Evolutionary conservation across 2,329 filamentous ascomycete genomes (phyloP), one percentile per base, ranked within the genome.

Genomic region (Aspergillus fischeri): DNA sequence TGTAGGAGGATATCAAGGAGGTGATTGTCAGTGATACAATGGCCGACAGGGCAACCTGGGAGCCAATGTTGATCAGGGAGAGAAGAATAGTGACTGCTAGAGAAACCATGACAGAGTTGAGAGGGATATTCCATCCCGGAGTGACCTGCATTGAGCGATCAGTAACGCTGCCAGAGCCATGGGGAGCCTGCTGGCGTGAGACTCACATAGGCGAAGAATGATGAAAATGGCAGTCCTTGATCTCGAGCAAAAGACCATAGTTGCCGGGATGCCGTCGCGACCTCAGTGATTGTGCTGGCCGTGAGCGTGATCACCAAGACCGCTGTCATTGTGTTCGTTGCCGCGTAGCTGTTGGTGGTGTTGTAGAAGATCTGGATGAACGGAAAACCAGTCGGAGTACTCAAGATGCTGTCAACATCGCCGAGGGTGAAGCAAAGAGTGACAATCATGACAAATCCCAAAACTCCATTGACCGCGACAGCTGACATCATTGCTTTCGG

Each of bases 291-390:
- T 14, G 78, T 80, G 38, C 78, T 78, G 20, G 76, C 79, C 1
- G 78, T 76, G 4, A 79, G 70, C 29, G 81, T 78, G 20, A 83
- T 67, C 3, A 83, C 74, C 3, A 84, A 69, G 20, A 85, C 75
- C 4, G 75, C 67, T 0, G 77, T 74, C 78, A 84, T 82, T 21
- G 79, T 76, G 1, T 78, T 77, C 0, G 81, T 78, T 0, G 78
- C 82, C 1, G 75, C 77, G 2, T 75, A 67, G 20, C 77, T 80
- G 1, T 76, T 70, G 1, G 81, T 81, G 1, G 78, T 78, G 38
- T 83, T 77, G 59, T 76, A 76, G 57, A 85, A 85, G 24, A 86
- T 78, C 51, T 84, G 76, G 64, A 87, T 85, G 60, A 85, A 85
- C 0, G 85, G 83, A 50, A 82, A 83, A 1, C 77, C 78, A 0